Conservation (phyloP, 345 rosid genomes). For the Eucalyptus victrix region DNA sequence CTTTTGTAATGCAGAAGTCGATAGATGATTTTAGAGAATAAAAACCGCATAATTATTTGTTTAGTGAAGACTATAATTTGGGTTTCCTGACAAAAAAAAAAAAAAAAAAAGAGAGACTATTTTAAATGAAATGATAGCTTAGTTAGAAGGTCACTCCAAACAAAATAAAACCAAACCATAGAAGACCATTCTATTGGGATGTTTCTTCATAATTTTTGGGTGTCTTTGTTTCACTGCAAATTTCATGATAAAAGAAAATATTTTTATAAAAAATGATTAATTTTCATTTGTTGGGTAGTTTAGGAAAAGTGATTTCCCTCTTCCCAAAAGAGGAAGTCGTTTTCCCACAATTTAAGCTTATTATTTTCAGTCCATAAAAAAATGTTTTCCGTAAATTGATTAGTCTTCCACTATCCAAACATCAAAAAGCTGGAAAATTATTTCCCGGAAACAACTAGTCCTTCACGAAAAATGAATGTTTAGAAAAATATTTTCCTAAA, state of each 20-base stretch:
- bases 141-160: background rate
- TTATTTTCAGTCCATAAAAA: background rate
- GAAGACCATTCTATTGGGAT: background rate
- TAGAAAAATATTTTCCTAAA: too few relatives aligned
- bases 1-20: background rate
- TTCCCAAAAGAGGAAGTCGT: background rate
- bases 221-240: background rate
- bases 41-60: background rate
- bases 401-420: background rate
- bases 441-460: rapidly evolving
- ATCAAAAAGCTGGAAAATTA: background rate
- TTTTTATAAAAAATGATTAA: too few relatives aligned
- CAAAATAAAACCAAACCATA: background rate
- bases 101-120: background rate
- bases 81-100: background rate
- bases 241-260: background rate
- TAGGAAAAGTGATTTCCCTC: background rate
- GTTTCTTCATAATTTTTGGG: background rate
- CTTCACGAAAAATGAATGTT: background rate
- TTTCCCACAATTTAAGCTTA: background rate
- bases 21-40: background rate
- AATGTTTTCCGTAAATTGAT: rapidly evolving
- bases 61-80: background rate
- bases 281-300: background rate
- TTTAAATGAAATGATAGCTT: background rate